A percentile compares a stretch with the other conserved stretches of the same genome.
Evolutionary conservation across 352 stramenopile species (phyloP).

Genomic region (Bremia lactucae): DNA sequence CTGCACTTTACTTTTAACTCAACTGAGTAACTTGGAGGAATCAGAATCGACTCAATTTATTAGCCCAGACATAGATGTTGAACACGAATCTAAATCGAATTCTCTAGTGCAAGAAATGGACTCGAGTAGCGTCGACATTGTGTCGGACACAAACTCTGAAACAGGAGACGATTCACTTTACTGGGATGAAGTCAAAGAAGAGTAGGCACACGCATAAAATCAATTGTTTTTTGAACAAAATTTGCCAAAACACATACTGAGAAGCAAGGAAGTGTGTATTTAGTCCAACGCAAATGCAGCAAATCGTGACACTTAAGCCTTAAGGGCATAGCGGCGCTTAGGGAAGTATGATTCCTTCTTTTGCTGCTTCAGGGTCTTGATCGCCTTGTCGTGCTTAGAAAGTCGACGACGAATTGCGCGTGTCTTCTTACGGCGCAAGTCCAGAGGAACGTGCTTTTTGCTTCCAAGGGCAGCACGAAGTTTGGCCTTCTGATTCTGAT

Average conservation of each 20-base stretch:
- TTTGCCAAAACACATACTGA: slow-evolving; percentile 25
- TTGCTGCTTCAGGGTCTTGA: slow-evolving; percentile 90
- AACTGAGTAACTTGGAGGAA: slow-evolving; percentile 33
- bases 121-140: slow-evolving; percentile 35
- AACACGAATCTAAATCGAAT: slow-evolving; percentile 6
- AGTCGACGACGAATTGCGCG: slow-evolving; percentile 94
- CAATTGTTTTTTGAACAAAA: neutral
- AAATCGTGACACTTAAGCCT: slow-evolving; percentile 85
- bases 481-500: slow-evolving; percentile 98
- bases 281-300: slow-evolving; percentile 30
- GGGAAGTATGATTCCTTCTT: slow-evolving; percentile 96
- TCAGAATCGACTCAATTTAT: slow-evolving; percentile 14
- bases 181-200: slow-evolving; percentile 17
- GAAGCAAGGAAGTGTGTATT: slow-evolving; percentile 66
- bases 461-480: slow-evolving; percentile 89
- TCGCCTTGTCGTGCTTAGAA: slow-evolving; percentile 89
- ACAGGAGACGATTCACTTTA: slow-evolving; percentile 22
- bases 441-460: slow-evolving; percentile 96
- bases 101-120: slow-evolving; percentile 8
- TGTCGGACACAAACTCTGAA: slow-evolving; percentile 49
- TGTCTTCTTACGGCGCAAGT: slow-evolving; percentile 98
- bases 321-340: slow-evolving; percentile 94
- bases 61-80: slow-evolving; percentile 12
- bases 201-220: slow-evolving; percentile 2
- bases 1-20: slow-evolving; percentile 44